Evolutionary conservation across 2,329 filamentous ascomycete genomes (phyloP), one percentile per base, ranked within the genome.

Genomic region (Zasmidium cellare): DNA sequence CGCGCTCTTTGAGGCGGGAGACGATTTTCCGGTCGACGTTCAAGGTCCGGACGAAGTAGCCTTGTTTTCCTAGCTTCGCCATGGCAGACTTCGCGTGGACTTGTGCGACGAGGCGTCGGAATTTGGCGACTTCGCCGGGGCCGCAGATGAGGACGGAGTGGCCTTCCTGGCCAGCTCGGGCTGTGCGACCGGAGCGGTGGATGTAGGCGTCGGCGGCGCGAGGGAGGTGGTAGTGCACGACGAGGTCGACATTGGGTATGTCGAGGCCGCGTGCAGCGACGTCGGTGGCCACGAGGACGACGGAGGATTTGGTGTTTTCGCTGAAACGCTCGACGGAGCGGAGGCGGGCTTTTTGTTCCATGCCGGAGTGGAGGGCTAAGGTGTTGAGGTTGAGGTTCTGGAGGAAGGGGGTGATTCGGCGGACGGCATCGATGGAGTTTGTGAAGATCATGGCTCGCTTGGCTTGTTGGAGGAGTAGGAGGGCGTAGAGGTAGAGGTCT

Each of bases 291-390:
- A 99, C 84, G 2, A 97, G 84, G 47, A 97, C 89, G 11, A 62
- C 75, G 25, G 46, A 63, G 52, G 18, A 49, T 20, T 80, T 76
- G 2, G 89, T 87, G 20, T 51, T 55, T 25, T 58, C 49, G 14
- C 59, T 66, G 76, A 99, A 97, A 44, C 90, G 88, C 72, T 99
- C 94, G 1, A 99, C 84, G 1, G 91, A 93, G 41, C 93, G 87
- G n/a, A 97, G 81, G 46, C 94, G 91, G 2, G 94, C 92, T 74
- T 97, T 97, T 75, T 99, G 94, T 1, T 87, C 83, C 94, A 99
- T 97, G 63, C 92, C 89, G 0, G 92, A 97, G 75, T 99, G 94
- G 0, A 99, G 80, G 0, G 90, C 86, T 11, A 91, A 79, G 1
- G 87, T 89, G 2, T 88, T 86, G 9, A 97, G 81, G 61, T 88